Conservation (phyloP, 108 stramenopile genomes). For the Pseudonitzschia pungens region DNA sequence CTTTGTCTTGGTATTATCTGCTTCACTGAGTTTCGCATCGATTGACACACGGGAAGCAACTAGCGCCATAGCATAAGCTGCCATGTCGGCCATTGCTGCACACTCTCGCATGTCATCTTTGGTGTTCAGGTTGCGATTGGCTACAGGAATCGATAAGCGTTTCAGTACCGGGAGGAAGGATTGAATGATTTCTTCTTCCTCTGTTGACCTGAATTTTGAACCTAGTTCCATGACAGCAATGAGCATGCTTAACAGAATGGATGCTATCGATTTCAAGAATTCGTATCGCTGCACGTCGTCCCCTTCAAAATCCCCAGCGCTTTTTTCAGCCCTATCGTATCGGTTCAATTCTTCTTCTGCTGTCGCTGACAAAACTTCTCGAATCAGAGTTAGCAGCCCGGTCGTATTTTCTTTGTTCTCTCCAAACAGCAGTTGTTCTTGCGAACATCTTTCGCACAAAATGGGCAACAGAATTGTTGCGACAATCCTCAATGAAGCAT, state of each 20-base stretch:
- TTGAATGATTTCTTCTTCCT: constrained; percentile 56
- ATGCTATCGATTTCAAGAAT: constrained; percentile 52
- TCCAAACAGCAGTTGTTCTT: constrained; percentile 45
- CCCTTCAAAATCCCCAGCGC: not conserved
- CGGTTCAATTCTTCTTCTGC: not conserved
- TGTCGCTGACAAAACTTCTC: constrained; percentile 25
- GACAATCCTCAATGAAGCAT: constrained; percentile 26
- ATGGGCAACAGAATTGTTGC: constrained; percentile 54
- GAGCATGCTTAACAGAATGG: constrained; percentile 68
- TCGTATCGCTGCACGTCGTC: constrained; percentile 22
- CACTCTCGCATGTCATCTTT: not conserved
- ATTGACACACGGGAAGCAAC: constrained; percentile 50
- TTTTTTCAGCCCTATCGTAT: not conserved
- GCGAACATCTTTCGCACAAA: constrained; percentile 63
- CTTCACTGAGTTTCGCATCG: not conserved
- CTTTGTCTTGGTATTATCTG: not conserved
- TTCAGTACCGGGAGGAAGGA: constrained; percentile 48
- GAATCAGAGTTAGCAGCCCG: constrained; percentile 39
- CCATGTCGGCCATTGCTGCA: constrained; percentile 69
- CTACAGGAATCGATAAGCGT: constrained; percentile 28
- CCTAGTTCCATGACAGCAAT: constrained; percentile 78
- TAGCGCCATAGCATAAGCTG: constrained; percentile 75
- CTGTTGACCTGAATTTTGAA: constrained; percentile 42
- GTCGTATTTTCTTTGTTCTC: constrained; percentile 1
- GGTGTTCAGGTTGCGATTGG: not conserved